Conservation (phyloP, 805 yeast species). For the Groenewaldozyma salmanticensis region DNA sequence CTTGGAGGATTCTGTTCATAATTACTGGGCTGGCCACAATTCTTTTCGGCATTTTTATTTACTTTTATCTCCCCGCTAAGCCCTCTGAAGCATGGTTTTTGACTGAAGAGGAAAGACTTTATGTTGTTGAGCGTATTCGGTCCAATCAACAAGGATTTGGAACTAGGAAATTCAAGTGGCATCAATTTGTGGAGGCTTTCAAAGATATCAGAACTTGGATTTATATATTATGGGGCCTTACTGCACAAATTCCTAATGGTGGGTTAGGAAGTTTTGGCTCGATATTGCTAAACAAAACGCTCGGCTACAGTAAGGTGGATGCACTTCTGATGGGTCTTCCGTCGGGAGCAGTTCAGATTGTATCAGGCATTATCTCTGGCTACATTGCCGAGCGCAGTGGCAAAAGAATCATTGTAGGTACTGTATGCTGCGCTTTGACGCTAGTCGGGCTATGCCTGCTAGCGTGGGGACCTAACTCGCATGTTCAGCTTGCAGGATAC, state of each 20-base stretch:
- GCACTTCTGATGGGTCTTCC: slow-evolving; percentile 40
- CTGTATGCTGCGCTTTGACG: slow-evolving; percentile 8
- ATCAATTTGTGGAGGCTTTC: slow-evolving; percentile 42
- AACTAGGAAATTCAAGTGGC: slow-evolving; percentile 40
- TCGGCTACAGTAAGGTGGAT: slow-evolving; percentile 28
- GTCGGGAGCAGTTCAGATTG: slow-evolving; percentile 21
- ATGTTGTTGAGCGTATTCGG: slow-evolving; percentile 43
- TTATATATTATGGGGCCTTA: slow-evolving; percentile 31
- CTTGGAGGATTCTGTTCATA: slow-evolving; percentile 48
- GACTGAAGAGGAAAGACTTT: slow-evolving; percentile 35
- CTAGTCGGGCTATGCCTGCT: slow-evolving; percentile 10
- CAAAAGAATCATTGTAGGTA: slow-evolving; percentile 1
- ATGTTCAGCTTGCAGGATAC: slow-evolving; percentile 9
- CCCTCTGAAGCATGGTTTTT: slow-evolving; percentile 40
- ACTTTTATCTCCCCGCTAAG: slow-evolving; percentile 37
- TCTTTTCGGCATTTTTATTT: slow-evolving; percentile 21
- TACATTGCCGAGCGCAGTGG: slow-evolving; percentile 1
- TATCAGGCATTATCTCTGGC: slow-evolving; percentile 5
- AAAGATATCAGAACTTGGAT: slow-evolving; percentile 41
- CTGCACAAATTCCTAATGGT: slow-evolving; percentile 40
- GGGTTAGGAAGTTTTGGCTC: slow-evolving; percentile 40
- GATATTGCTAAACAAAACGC: slow-evolving; percentile 30
- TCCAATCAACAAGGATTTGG: slow-evolving; percentile 47
- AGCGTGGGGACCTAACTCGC: slow-evolving; percentile 2
- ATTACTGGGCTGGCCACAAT: slow-evolving; percentile 48